Conservation (phyloP, 768 basidiomycete genomes). For the Gymnopilus dilepis region DNA sequence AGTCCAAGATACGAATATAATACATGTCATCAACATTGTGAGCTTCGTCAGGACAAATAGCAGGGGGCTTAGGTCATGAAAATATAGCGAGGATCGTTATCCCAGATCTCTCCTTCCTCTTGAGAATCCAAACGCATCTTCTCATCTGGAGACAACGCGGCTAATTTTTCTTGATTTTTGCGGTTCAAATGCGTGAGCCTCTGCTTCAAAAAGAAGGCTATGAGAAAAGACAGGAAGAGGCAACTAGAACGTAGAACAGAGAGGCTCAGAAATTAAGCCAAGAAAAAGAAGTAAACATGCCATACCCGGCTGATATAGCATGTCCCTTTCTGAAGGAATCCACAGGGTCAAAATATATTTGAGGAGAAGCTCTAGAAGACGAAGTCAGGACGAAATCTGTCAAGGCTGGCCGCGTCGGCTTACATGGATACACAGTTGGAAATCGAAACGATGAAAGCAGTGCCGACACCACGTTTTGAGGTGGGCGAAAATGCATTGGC, state of each 20-base stretch:
- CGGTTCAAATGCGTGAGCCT: constrained; percentile 50
- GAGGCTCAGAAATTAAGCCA: neutral
- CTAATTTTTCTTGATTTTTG: constrained; percentile 33
- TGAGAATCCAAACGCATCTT: constrained; percentile 29
- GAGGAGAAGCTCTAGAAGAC: constrained; percentile 52
- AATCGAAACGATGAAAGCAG: constrained; percentile 64
- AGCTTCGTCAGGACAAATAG: neutral
- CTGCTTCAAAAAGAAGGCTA: constrained; percentile 49
- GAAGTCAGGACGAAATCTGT: no score
- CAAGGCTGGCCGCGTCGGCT: constrained; percentile 21
- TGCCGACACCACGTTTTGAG: constrained; percentile 63
- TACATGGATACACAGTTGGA: constrained; percentile 64
- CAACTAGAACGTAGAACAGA: constrained; percentile 36
- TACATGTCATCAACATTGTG: neutral
- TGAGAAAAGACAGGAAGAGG: constrained; percentile 46
- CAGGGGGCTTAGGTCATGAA: constrained; percentile 49
- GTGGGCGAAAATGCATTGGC: constrained; percentile 64
- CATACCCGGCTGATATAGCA: constrained; percentile 58
- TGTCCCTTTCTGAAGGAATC: constrained; percentile 58
- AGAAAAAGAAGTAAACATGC: no score
- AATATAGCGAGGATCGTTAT: constrained; percentile 56
- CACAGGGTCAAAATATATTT: constrained; percentile 59
- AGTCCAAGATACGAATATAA: neutral
- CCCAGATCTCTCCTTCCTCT: constrained; percentile 44
- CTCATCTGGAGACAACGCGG: constrained; percentile 36